A percentile compares a stretch with the other conserved stretches of the same genome.
Conservation (phyloP, 2,329 filamentous ascomycete genomes). For the Colletotrichum sp. region DNA sequence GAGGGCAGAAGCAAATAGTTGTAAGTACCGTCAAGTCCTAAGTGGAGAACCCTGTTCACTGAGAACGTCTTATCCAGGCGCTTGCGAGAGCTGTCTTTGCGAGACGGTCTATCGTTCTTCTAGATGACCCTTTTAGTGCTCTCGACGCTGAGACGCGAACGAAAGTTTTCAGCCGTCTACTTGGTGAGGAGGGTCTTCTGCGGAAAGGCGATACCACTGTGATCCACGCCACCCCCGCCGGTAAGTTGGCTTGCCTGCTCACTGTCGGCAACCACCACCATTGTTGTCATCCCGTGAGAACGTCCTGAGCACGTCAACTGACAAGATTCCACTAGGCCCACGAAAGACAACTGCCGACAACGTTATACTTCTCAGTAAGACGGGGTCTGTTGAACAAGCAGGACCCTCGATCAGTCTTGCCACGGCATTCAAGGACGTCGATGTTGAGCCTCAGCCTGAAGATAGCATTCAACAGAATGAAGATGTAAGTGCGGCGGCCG, state of each 20-base stretch:
- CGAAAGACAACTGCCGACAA: neutral
- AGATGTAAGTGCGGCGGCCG: neutral
- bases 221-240: neutral
- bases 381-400: neutral
- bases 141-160: slow-evolving; percentile 10
- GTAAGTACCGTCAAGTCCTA: neutral
- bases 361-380: neutral
- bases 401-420: neutral
- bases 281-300: neutral
- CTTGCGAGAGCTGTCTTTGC: slow-evolving; percentile 9
- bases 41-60: neutral
- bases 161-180: slow-evolving; percentile 19
- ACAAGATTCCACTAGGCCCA: neutral
- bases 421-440: neutral
- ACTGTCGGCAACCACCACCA: neutral
- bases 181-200: slow-evolving; percentile 22
- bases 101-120: neutral
- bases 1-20: slow-evolving; percentile 28
- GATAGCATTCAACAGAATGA: neutral
- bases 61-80: neutral
- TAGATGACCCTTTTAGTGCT: slow-evolving; percentile 13
- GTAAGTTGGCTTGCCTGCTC: neutral
- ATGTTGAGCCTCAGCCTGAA: neutral
- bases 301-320: neutral
- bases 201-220: slow-evolving; percentile 22